phyloP scores from a whole-genome alignment of 257 asterid species.

The Rehmannia glutinosa region DNA sequence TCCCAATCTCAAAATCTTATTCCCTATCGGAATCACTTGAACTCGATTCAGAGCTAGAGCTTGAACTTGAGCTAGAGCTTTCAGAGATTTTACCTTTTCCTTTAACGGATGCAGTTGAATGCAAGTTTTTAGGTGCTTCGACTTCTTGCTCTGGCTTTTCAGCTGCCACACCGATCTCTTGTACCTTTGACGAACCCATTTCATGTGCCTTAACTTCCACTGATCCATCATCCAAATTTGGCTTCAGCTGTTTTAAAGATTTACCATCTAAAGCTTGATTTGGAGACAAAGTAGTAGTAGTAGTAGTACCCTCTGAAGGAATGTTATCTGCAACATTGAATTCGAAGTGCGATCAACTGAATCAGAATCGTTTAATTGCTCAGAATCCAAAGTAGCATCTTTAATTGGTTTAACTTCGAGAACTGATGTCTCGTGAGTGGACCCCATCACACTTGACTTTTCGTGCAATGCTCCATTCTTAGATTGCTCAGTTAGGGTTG shows the following conservation, averaged over 20 bases:
- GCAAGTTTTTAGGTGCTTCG: constrained; percentile 22
- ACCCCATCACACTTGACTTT: constrained; percentile 12
- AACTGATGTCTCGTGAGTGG: constrained; percentile 22
- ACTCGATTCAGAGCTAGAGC: constrained; percentile 57
- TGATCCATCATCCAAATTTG: constrained; percentile 21
- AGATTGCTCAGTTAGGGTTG: constrained; percentile 11
- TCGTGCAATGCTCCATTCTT: constrained; percentile 1
- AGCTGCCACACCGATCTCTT: constrained; percentile 13
- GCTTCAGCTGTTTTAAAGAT: constrained; percentile 15
- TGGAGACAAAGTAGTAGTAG: constrained; percentile 4
- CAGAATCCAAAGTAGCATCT: constrained; percentile 30
- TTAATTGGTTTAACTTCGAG: constrained; percentile 29
- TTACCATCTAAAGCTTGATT: constrained; percentile 26
- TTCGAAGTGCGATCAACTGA: constrained; percentile 21
- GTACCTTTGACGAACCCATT: constrained; percentile 21
- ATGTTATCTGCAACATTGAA: constrained; percentile 24
- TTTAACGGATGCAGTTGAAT: constrained; percentile 19
- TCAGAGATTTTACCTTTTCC: constrained; percentile 30
- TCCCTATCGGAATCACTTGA: constrained; percentile 58
- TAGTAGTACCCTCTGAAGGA: constrained; percentile 20
- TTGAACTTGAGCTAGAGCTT: constrained; percentile 51
- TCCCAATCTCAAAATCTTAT: constrained; percentile 15
- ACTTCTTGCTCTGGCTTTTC: constrained; percentile 27
- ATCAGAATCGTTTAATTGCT: constrained; percentile 26
- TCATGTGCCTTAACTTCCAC: constrained; percentile 22